Conservation (phyloP, 1,284 basidiomycete species). For the Mycosarcoma maydis region DNA sequence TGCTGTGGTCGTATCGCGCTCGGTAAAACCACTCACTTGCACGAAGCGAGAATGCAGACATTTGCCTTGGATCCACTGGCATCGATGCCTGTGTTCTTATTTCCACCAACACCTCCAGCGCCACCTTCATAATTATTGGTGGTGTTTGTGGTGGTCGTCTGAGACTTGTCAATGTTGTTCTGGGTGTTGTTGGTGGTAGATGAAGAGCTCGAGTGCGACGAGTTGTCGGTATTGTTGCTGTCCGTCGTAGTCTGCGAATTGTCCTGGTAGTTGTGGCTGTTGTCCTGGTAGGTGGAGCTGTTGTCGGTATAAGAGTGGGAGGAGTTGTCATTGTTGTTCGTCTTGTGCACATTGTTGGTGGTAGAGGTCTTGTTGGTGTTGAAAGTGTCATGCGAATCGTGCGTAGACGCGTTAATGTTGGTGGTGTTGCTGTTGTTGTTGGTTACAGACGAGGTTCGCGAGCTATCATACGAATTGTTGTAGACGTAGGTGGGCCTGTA, state of each 20-base stretch:
- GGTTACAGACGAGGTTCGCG: slow-evolving; percentile 11
- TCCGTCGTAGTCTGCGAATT: slow-evolving; percentile 7
- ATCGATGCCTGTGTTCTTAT: slow-evolving; percentile 19
- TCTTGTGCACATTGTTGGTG: slow-evolving; percentile 9
- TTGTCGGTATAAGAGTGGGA: slow-evolving; percentile 6
- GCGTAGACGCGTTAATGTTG: slow-evolving; percentile 16
- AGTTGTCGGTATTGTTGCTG: slow-evolving; percentile 16
- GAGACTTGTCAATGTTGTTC: slow-evolving; percentile 13
- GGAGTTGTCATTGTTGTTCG: slow-evolving; percentile 15
- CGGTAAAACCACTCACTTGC: slow-evolving; percentile 9
- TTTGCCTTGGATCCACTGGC: slow-evolving; percentile 24
- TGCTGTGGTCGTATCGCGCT: too few relatives aligned
- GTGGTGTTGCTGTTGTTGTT: slow-evolving; percentile 19
- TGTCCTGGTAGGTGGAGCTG: slow-evolving; percentile 9
- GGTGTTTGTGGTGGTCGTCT: slow-evolving; percentile 8
- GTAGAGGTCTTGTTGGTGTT: slow-evolving; percentile 9
- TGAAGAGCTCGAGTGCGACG: slow-evolving; percentile 2
- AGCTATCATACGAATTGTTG: slow-evolving; percentile 38
- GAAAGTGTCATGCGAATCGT: slow-evolving; percentile 28
- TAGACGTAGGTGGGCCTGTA: slow-evolving; percentile 32
- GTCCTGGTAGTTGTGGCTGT: slow-evolving; percentile 12
- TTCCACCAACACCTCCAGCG: not conserved
- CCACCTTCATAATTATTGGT: slow-evolving; percentile 4
- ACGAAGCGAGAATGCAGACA: slow-evolving; percentile 27
- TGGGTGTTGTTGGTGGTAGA: slow-evolving; percentile 7